Conservation (phyloP, 495 filamentous ascomycete species). For the Penicillium canescens region DNA sequence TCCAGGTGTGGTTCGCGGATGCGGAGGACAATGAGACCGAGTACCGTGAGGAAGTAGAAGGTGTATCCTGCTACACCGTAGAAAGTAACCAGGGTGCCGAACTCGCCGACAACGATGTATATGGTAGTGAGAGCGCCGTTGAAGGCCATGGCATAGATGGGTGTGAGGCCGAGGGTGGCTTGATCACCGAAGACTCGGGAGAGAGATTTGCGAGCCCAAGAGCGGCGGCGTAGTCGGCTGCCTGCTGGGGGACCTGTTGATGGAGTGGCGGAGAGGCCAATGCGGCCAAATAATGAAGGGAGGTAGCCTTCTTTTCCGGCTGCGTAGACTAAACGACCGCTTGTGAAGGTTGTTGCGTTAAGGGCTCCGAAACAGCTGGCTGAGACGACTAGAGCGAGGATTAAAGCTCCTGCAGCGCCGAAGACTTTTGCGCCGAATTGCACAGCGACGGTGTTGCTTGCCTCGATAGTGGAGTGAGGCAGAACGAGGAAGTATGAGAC, state of each 20-base stretch:
- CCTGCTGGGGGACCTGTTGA: slow-evolving; percentile 24
- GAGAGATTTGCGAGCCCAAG: slow-evolving; percentile 57
- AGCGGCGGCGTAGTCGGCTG: slow-evolving; percentile 54
- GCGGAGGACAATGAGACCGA: slow-evolving; percentile 86
- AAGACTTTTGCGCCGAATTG: slow-evolving; percentile 91
- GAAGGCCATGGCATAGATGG: slow-evolving; percentile 83
- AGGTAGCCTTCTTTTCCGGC: slow-evolving; percentile 96
- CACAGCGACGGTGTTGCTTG: slow-evolving; percentile 88
- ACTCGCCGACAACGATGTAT: slow-evolving; percentile 87
- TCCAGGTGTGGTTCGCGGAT: slow-evolving; percentile 88
- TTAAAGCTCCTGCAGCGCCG: slow-evolving; percentile 74
- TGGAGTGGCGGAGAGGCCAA: slow-evolving; percentile 64
- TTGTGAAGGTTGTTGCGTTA: slow-evolving; percentile 94
- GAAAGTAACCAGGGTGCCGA: slow-evolving; percentile 88
- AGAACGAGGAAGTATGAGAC: slow-evolving; percentile 92
- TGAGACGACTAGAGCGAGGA: slow-evolving; percentile 86
- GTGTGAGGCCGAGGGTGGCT: slow-evolving; percentile 70
- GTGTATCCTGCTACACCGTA: slow-evolving; percentile 96
- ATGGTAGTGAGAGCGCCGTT: slow-evolving; percentile 69
- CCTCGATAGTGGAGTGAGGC: slow-evolving; percentile 75
- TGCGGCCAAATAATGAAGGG: slow-evolving; percentile 76
- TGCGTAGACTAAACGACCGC: slow-evolving; percentile 86
- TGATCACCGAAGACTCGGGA: slow-evolving; percentile 60
- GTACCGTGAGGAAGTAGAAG: slow-evolving; percentile 94
- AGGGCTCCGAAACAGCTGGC: slow-evolving; percentile 89